Evolutionary conservation across 1,284 basidiomycete species (phyloP), one percentile per base, ranked within the genome.

Genomic region (Irpex lacteus): DNA sequence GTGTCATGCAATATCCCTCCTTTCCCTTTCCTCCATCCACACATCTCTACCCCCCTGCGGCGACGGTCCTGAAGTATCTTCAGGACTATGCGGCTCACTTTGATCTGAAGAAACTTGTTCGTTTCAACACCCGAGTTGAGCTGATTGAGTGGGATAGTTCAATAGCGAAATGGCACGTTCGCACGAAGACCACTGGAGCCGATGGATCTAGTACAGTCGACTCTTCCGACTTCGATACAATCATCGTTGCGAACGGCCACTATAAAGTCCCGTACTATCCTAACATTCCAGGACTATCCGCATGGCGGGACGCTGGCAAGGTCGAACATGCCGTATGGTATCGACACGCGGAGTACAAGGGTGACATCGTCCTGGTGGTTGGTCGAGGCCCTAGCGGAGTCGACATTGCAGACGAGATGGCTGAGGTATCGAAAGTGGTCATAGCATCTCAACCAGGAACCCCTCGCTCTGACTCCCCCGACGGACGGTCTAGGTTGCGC

Each of bases 161-260:
- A 2, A 67, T 71, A 0, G 59, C 70, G 3, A 74, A 76, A 54
- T 91, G 89, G 88, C 74, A 70, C 37, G 78, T 89, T 8, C 60
- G 56, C 18, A 75, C 73, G 0, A 65, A 79, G 40, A 79, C 77
- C 5, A 18, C 38, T 19, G 36, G 19, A 34, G n/a, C 61, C 13
- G 57, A 60, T 15, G 15, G 34, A 8, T 15, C 13, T 11, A 62
- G 36, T 15, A n/a, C 32, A 44, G 55, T 44, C n/a, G 68, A 61
- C 0, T 76, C 83, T 49, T 69, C 65, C 0, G 65, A 75, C 2
- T 91, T 86, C 67, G 89, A 93, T 68, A 77, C 84, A 26, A 70
- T 93, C 53, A 75, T 93, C 52, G 80, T 92, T 19, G 88, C 88
- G 44, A 92, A 91, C 67, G 91, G 91, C 0, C 91, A 91, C 72